Evolutionary conservation across 2,329 filamentous ascomycete species (phyloP).

Genomic region (Dichotomopilus funicola): DNA sequence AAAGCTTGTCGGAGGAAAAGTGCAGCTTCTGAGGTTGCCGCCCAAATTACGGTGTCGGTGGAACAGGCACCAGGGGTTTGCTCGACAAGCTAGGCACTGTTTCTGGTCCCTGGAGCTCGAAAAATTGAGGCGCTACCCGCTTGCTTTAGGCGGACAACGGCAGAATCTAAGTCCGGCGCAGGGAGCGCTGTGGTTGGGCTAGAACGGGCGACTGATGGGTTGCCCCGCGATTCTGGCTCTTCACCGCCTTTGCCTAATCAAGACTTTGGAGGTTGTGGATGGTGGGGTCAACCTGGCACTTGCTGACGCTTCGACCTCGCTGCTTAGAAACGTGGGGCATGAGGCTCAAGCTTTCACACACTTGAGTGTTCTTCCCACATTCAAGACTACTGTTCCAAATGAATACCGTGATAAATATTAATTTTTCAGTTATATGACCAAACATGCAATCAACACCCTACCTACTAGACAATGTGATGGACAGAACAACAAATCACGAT

Average conservation of each 20-base stretch:
- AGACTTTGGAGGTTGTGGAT: neutral
- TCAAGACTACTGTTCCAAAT: too few relatives aligned
- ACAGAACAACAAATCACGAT: too few relatives aligned
- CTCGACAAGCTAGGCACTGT: slow-evolving; percentile 20
- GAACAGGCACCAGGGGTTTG: slow-evolving; percentile 15
- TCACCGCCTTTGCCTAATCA: slow-evolving; percentile 20
- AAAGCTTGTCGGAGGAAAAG: slow-evolving; percentile 1
- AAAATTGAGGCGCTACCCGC: slow-evolving; percentile 21
- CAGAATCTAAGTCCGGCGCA: slow-evolving; percentile 23
- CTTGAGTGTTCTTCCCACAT: too few relatives aligned
- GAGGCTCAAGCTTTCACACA: too few relatives aligned
- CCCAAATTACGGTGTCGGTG: slow-evolving; percentile 2
- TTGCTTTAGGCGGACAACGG: slow-evolving; percentile 17
- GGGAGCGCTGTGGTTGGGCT: slow-evolving; percentile 15
- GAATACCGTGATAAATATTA: too few relatives aligned
- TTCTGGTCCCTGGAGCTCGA: slow-evolving; percentile 22
- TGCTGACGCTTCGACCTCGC: too few relatives aligned
- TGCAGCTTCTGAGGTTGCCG: slow-evolving; percentile 7
- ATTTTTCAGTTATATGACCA: too few relatives aligned
- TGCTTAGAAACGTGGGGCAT: too few relatives aligned
- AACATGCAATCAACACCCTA: too few relatives aligned
- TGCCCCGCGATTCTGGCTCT: slow-evolving; percentile 17
- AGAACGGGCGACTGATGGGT: neutral
- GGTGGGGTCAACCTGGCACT: slow-evolving; percentile 9
- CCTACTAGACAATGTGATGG: too few relatives aligned